Evolutionary conservation across 202 grass and related monocot species (phyloP), one percentile per base, ranked within the genome.

Genomic region (Tripidium arundinaceum): DNA sequence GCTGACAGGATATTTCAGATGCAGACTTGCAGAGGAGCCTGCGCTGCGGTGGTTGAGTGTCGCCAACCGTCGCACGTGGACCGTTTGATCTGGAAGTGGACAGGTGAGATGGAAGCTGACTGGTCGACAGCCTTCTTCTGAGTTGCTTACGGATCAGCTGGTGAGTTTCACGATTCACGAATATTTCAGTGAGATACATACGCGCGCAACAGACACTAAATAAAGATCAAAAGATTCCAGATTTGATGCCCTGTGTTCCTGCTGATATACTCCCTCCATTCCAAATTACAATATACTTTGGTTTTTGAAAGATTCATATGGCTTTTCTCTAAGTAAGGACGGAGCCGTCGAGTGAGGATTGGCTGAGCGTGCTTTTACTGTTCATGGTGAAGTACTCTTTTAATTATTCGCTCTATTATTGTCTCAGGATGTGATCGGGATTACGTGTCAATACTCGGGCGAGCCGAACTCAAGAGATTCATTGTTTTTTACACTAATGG

Each of bases 1-100:
- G 68, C 24, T 40, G 31, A 33, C 70, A 61, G 49, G 78, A 83
- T 83, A 74, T 68, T 74, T 68, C 78, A 22, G 34, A 52, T 1
- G 54, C n/a, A 27, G 62, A 24, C 50, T n/a, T 36, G 34, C 12
- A 27, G 59, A 39, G 19, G 58, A 47, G 33, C 65, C 25, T 33
- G 24, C 12, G 25, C 27, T 4, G 50, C 15, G n/a, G 43, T 16
- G 49, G 29, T 7, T 77, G 36, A 25, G 65, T 70, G 72, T 21
- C 27, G 31, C 66, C 79, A 58, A 72, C 67, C 58, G 79, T 77
- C 34, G 7, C 54, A 13, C 4, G 33, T 29, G 38, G 19, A 11
- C 75, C 49, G 85, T 87, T 16, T 2, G 80, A 83, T 83, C 58
- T 4, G 9, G 18, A 52, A 24, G 16, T 74, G 76, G 27, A 80